A percentile compares a stretch with the other conserved stretches of the same genome.
These are phyloP conservation scores for Pyrenula aspistea DNA, from an alignment of 495 filamentous ascomycete species.

Conservation along the genomic window DNA sequence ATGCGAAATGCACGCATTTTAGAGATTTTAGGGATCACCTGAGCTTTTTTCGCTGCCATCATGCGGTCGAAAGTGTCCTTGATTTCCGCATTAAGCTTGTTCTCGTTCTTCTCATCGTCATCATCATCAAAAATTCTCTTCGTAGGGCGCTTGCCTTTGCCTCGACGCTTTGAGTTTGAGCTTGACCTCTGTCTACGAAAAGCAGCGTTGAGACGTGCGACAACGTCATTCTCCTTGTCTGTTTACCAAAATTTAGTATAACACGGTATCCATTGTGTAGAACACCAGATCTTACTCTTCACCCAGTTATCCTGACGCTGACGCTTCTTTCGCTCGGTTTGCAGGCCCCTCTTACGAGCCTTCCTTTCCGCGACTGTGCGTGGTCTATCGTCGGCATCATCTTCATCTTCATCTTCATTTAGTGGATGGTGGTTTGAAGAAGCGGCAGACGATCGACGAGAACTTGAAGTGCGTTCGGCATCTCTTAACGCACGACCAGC, in stretches of 20 bases:
- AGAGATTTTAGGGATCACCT: neutral
- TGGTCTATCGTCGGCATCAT: neutral
- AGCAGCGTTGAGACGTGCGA: neutral
- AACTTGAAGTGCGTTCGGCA: neutral
- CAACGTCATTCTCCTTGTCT: conserved; percentile 1
- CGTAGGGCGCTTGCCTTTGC: neutral
- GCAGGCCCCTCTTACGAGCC: neutral
- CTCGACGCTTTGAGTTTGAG: neutral
- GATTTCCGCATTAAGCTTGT: neutral
- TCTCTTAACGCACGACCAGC: neutral
- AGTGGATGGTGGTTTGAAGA: neutral
- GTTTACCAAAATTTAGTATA: neutral
- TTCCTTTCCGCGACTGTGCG: neutral
- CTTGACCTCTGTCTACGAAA: neutral
- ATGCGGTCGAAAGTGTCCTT: neutral
- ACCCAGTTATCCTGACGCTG: neutral
- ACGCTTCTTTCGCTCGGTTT: neutral
- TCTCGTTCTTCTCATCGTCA: neutral
- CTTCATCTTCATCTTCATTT: neutral
- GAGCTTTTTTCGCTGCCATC: neutral
- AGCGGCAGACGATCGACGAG: neutral
- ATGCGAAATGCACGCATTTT: neutral
- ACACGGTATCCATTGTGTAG: neutral
- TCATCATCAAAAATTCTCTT: neutral
- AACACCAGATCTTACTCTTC: neutral